These are phyloP conservation scores for Peronospora farinosa DNA, from an alignment of 352 stramenopile species.

Conservation along the genomic window DNA sequence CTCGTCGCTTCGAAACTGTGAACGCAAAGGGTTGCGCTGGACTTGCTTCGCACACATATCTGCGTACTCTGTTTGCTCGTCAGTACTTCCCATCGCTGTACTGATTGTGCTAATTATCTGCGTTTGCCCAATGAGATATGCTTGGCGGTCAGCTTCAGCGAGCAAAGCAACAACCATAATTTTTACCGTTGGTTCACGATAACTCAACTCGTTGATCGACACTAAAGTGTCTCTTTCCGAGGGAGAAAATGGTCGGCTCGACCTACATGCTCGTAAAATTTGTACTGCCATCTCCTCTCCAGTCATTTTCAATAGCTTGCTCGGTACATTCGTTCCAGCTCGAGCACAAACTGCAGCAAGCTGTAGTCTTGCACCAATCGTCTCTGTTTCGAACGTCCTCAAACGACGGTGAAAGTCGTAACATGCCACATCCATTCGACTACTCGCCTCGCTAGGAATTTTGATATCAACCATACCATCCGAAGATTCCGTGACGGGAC, in stretches of 20 bases:
- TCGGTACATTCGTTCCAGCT: slow-evolving; percentile 18
- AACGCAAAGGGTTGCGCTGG: slow-evolving; percentile 25
- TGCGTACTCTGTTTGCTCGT: slow-evolving; percentile 22
- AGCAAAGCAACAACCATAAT: slow-evolving; percentile 23
- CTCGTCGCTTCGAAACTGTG: slow-evolving; percentile 19
- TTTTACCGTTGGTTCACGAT: slow-evolving; percentile 33
- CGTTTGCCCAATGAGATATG: slow-evolving; percentile 29
- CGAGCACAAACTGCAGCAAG: background rate
- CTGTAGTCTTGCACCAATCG: background rate
- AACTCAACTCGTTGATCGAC: slow-evolving; percentile 26
- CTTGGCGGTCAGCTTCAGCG: slow-evolving; percentile 19
- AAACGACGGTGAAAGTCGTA: slow-evolving; percentile 28
- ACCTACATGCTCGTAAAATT: slow-evolving; percentile 34
- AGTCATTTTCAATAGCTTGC: slow-evolving; percentile 34
- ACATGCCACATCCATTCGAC: slow-evolving; percentile 16
- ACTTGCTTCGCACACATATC: slow-evolving; percentile 14
- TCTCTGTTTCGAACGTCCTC: background rate
- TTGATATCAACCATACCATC: slow-evolving; percentile 23
- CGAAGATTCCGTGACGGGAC: slow-evolving; percentile 13
- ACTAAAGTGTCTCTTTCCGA: slow-evolving; percentile 19
- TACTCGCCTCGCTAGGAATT: slow-evolving; percentile 3
- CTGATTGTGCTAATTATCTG: background rate
- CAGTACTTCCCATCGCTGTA: slow-evolving; percentile 2
- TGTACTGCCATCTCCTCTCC: slow-evolving; percentile 36
- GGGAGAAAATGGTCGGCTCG: slow-evolving; percentile 23